Evolutionary conservation across 1,284 basidiomycete genomes (phyloP), one percentile per base, ranked within the genome.

Genomic region (Coniferiporia sulphurascens): DNA sequence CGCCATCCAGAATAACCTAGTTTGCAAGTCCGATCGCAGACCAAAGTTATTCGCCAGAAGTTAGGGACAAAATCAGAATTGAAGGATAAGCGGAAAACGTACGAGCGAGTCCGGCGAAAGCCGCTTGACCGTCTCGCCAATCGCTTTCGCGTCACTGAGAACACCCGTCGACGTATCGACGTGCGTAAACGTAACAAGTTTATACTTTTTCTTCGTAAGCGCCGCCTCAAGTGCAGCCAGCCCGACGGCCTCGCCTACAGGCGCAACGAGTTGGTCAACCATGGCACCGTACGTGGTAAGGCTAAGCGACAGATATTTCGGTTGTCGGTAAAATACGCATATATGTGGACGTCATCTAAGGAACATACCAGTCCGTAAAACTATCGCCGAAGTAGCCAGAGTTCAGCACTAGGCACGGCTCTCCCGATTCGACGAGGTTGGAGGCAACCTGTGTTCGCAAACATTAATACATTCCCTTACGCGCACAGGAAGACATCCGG

Each of bases 91-190:
- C 27, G 34, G 45, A 15, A 43, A 59, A 64, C 77, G 60, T 64
- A 88, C 89, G 62, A 99, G 79, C 1, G 95, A 92, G 36, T 93
- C 84, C 3, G 97, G 96, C 2, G 92, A 94, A 65, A 92, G 81
- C 50, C 81, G 78, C 68, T 81, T 83, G 58, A 96, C 90, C 4
- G 87, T 80, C 64, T 86, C 84, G 21, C 87, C 85, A 65, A 98
- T 84, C 43, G 81, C 83, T 69, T 91, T 87, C 51, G 90, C 88
- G 68, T 96, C 83, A 32, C 93, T 93, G 48, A 99, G 82, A 10
- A 99, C 96, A 62, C 82, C 91, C 56, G 93, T 95, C 13, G 92
- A 94, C 7, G 93, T 95, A 72, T 95, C 93, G 60, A 96, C 95
- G 70, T 99, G 96, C 5, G 97, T 98, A 69, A 98, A 85, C 6